Evolutionary conservation across 306 rosid species (phyloP).

Genomic region (Fragaria nilgerrensis): DNA sequence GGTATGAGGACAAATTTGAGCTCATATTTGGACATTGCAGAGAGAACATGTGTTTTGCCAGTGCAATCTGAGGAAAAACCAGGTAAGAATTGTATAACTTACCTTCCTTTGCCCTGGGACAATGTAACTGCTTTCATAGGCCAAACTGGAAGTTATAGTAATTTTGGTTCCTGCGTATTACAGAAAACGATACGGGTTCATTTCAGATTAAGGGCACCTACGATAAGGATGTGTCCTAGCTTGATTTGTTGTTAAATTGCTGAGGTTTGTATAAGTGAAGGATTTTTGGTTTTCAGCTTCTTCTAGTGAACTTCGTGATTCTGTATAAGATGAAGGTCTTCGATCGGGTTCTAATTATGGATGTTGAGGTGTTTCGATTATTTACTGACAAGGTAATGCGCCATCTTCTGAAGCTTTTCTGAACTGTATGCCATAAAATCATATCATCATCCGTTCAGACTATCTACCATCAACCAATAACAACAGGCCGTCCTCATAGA

Average conservation of each 20-base stretch:
- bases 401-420: background rate
- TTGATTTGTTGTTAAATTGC: background rate
- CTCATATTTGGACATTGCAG: conserved; percentile 43
- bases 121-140: conserved; percentile 8
- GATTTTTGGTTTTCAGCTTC: conserved; percentile 28
- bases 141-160: background rate
- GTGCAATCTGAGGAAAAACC: conserved; percentile 29
- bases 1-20: conserved; percentile 8
- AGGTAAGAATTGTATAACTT: conserved; percentile 30
- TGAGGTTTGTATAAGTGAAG: background rate
- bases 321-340: conserved; percentile 46
- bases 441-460: conserved; percentile 36
- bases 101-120: conserved; percentile 6
- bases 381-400: conserved; percentile 63
- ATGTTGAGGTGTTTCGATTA: conserved; percentile 48
- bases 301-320: conserved; percentile 58
- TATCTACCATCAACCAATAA: conserved; percentile 48
- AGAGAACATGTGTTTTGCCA: conserved; percentile 54
- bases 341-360: conserved; percentile 30
- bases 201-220: background rate
- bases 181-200: background rate
- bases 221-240: background rate
- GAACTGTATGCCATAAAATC: background rate
- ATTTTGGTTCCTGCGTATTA: background rate
- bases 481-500: conserved; percentile 12